phyloP scores from a whole-genome alignment of 306 rosid species.

The Cicer chorassanicum region DNA sequence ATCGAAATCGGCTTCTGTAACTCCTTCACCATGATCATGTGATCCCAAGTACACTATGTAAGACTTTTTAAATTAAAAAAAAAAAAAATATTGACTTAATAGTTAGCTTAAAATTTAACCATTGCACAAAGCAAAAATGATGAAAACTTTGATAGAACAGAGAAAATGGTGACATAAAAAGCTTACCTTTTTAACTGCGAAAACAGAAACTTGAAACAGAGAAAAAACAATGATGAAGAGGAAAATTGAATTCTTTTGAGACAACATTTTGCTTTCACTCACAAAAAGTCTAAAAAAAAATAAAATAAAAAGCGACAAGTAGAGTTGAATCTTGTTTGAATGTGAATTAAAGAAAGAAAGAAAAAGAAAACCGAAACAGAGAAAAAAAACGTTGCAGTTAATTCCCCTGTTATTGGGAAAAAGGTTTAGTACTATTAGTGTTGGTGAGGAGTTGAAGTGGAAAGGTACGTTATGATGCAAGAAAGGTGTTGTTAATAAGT shows the following conservation, averaged over 20 bases:
- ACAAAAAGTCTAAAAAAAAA: too few species aligned
- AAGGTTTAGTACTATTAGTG: too few species aligned
- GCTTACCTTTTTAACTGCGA: constrained; percentile 59
- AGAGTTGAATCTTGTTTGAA: background rate
- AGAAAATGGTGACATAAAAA: constrained; percentile 5
- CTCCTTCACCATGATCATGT: constrained; percentile 60
- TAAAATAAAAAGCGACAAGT: background rate
- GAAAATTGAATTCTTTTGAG: constrained; percentile 43
- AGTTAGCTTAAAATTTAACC: background rate
- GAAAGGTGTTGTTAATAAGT: too few species aligned
- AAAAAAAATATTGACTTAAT: background rate
- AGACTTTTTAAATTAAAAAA: constrained; percentile 46
- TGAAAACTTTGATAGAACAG: constrained; percentile 32
- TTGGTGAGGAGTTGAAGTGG: too few species aligned
- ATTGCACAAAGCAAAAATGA: constrained; percentile 24
- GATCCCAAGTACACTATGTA: constrained; percentile 82
- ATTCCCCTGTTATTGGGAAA: too few species aligned
- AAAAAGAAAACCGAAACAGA: too few species aligned
- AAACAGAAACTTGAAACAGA: constrained; percentile 57
- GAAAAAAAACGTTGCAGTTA: too few species aligned
- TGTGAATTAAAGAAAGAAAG: background rate
- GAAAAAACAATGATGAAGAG: constrained; percentile 45
- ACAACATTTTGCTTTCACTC: constrained; percentile 50
- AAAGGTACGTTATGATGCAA: too few species aligned
- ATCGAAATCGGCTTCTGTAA: constrained; percentile 53